A percentile compares a stretch with the other conserved stretches of the same genome.
Conservation (phyloP, 768 basidiomycete genomes). For the Melanogaster broomeanus region DNA sequence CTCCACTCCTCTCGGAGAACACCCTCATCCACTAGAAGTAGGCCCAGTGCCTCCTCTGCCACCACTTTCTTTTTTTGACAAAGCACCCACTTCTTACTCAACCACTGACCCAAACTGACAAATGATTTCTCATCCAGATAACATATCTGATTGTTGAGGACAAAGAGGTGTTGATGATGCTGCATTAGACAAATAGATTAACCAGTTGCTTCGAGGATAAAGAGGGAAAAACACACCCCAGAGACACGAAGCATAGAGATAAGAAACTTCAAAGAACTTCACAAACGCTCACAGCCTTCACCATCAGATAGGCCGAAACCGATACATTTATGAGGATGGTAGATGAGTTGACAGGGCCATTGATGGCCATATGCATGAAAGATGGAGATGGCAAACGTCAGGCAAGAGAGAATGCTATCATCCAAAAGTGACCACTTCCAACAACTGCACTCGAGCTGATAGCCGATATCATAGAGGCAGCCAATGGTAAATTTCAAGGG, state of each 20-base stretch:
- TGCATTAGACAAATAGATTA: not conserved
- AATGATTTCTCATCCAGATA: slow-evolving; percentile 7
- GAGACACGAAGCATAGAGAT: slow-evolving; percentile 32
- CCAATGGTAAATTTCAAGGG: slow-evolving; percentile 32
- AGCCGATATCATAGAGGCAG: slow-evolving; percentile 36
- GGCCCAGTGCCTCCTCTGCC: not conserved
- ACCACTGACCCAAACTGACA: slow-evolving; percentile 11
- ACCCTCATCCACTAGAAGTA: not conserved
- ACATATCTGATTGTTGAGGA: not conserved
- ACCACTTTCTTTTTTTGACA: not conserved
- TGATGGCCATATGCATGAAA: slow-evolving; percentile 38
- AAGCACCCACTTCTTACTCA: not conserved
- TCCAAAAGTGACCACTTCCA: not conserved
- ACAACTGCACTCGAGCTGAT: slow-evolving; percentile 27
- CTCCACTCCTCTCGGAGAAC: not conserved
- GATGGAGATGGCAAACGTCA: slow-evolving; percentile 29
- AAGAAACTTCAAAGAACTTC: slow-evolving; percentile 25
- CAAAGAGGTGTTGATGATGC: not conserved
- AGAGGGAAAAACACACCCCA: slow-evolving; percentile 2
- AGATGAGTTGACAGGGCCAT: slow-evolving; percentile 36
- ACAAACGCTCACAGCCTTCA: slow-evolving; percentile 38
- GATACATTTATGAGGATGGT: slow-evolving; percentile 30
- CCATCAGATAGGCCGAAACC: too few relatives aligned
- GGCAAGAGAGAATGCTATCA: not conserved
- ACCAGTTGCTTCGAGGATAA: slow-evolving; percentile 4